Percentiles rank a stretch among this genome's conserved stretches.
These are phyloP conservation scores for Pneumocystis canis DNA, from an alignment of 1,139 yeast genomes.

Conservation along the genomic window DNA sequence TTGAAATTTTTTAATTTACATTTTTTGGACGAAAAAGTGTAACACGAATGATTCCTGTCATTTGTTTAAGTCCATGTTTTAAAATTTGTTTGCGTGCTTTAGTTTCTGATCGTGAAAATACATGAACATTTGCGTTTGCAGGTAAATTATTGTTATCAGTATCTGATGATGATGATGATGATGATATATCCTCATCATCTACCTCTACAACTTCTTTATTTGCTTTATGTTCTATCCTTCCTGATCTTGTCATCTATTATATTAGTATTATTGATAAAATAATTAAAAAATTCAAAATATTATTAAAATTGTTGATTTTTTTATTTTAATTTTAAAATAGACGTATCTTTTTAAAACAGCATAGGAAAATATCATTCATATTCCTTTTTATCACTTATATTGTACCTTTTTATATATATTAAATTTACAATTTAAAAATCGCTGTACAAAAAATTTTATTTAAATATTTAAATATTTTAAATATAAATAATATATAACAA, in stretches of 20 bases:
- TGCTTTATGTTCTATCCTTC: neutral
- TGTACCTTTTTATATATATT: no score
- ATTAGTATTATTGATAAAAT: no score
- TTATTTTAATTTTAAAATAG: no score
- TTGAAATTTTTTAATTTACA: conserved; percentile 24
- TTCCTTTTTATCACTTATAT: no score
- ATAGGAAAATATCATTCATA: no score
- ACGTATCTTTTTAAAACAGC: neutral
- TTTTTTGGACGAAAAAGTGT: conserved; percentile 91
- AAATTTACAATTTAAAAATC: no score
- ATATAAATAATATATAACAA: no score
- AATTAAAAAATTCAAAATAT: no score
- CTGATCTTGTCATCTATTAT: neutral
- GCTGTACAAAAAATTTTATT: no score
- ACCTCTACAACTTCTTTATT: neutral
- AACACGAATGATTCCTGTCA: conserved; percentile 88
- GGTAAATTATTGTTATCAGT: conserved; percentile 39
- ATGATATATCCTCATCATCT: neutral
- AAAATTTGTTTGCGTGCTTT: conserved; percentile 86
- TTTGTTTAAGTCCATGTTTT: conserved; percentile 81
- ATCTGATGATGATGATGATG: conserved; percentile 18
- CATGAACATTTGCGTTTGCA: conserved; percentile 74
- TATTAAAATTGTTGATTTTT: no score
- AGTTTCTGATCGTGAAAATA: conserved; percentile 83
- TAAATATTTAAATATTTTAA: no score